A percentile compares a stretch with the other conserved stretches of the same genome.
Evolutionary conservation across 2,329 filamentous ascomycete genomes (phyloP).

Genomic region (Penicillium sp.): DNA sequence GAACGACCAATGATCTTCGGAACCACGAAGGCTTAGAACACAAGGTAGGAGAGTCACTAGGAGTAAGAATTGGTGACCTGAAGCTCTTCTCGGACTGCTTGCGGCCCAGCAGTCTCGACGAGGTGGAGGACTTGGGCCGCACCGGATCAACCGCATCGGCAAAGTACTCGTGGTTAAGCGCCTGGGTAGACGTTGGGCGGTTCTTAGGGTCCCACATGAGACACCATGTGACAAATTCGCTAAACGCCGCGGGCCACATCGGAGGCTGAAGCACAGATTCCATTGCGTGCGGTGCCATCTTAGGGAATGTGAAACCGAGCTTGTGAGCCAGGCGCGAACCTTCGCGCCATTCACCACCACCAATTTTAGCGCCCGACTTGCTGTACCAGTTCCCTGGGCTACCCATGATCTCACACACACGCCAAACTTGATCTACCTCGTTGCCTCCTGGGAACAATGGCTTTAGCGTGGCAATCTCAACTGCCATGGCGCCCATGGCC

Average conservation of each 20-base stretch:
- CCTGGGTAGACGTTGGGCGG: constrained; percentile 87
- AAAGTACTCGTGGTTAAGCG: constrained; percentile 95
- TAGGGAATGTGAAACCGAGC: constrained; percentile 96
- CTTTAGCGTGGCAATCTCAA: constrained; percentile 94
- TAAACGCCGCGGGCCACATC: constrained; percentile 85
- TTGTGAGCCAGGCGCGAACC: constrained; percentile 90
- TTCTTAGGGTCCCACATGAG: constrained; percentile 97
- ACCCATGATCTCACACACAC: constrained; percentile 98
- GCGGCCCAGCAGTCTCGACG: constrained; percentile 71
- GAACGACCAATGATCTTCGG: constrained; percentile 84
- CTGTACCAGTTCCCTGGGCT: constrained; percentile 98
- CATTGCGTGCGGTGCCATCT: constrained; percentile 96
- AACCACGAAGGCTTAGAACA: constrained; percentile 94
- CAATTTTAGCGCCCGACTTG: constrained; percentile 80
- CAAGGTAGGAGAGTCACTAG: constrained; percentile 56
- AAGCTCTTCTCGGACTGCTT: constrained; percentile 82
- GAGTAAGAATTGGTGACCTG: constrained; percentile 62
- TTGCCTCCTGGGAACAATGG: constrained; percentile 96
- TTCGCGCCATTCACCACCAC: constrained; percentile 96
- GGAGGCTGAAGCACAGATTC: constrained; percentile 87
- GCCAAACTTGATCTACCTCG: constrained; percentile 98
- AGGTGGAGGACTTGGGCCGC: constrained; percentile 84
- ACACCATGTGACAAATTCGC: constrained; percentile 96
- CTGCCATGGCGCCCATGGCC: constrained; percentile 97
- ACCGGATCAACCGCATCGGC: constrained; percentile 86